Evolutionary conservation across 768 basidiomycete species (phyloP), one percentile per base, ranked within the genome.

Genomic region (Xerocomellus amylosporus): DNA sequence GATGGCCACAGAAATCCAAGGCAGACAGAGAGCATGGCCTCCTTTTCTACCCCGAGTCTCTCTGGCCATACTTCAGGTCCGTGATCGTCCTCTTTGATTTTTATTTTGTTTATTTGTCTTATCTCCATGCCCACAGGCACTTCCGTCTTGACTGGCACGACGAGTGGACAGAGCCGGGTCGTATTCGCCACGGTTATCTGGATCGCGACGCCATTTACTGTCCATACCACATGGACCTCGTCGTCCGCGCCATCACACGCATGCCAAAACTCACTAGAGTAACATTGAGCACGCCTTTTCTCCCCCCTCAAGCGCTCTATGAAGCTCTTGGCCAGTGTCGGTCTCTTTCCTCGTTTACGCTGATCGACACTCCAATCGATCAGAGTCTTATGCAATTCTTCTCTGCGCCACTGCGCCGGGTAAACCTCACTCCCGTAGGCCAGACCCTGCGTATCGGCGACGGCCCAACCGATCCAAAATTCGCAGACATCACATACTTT

Each of bases 151-250:
- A 71, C 34, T 72, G 71, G 71, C 71, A 69, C 38, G 72, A 73
- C 53, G 71, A 72, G 44, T 72, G 71, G 71, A 71, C 71, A 30
- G 71, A 72, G 31, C 72, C 71, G 1, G 65, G 60, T 20, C 71
- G 71, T n/a, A 59, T 72, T 20, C 71, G 71, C 49, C 44, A 69
- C 24, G 71, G 71, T 26, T 58, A 59, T 22, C 54, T 70, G 30
- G 71, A 71, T 59, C 71, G 67, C 45, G 67, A 72, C 8, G 63
- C 59, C 42, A 67, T 68, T 40, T 73, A 73, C 19, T 63, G 62
- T 38, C 65, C 71, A 0, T n/a, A 57, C 47, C 56, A 71, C 51
- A 53, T 72, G 38, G 65, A 66, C 3, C 60, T 62, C 30, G 59
- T 58, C 53, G 41, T 65, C 5, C 43, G 58, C 22, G 71, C 71